These are phyloP conservation scores for Podila minutissima DNA, from an alignment of 192 early-diverging fungal genomes.

Conservation along the genomic window DNA sequence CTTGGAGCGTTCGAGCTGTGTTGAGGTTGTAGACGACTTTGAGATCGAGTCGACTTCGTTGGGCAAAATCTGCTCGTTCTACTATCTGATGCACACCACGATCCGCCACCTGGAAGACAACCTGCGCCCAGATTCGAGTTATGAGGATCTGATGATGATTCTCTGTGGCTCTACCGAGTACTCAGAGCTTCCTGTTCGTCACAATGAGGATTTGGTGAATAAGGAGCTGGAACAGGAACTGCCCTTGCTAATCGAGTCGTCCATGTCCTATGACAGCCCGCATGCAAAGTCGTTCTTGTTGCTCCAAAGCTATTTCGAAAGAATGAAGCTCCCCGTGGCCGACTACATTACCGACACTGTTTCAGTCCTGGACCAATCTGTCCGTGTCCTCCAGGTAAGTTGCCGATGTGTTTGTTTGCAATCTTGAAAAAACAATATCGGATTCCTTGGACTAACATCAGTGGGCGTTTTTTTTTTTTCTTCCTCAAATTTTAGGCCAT, in stretches of 20 bases:
- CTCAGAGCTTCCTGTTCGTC: slow-evolving; percentile 91
- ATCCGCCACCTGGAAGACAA: slow-evolving; percentile 73
- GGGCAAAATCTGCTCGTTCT: slow-evolving; percentile 90
- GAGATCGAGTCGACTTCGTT: slow-evolving; percentile 76
- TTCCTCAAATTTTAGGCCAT: slow-evolving; percentile 71
- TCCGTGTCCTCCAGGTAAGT: slow-evolving; percentile 82
- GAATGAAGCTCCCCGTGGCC: slow-evolving; percentile 81
- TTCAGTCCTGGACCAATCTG: slow-evolving; percentile 90
- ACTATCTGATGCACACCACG: slow-evolving; percentile 89
- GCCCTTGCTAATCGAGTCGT: slow-evolving; percentile 68
- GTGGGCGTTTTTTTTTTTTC: slow-evolving; percentile 2
- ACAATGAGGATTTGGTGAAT: slow-evolving; percentile 95
- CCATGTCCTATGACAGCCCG: slow-evolving; percentile 81
- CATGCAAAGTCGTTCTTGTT: slow-evolving; percentile 93
- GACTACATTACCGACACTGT: slow-evolving; percentile 94
- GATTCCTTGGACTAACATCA: too few species aligned
- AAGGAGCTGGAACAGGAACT: slow-evolving; percentile 79
- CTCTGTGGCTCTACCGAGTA: slow-evolving; percentile 89
- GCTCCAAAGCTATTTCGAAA: slow-evolving; percentile 88
- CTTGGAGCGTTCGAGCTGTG: slow-evolving; percentile 76
- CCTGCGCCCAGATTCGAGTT: slow-evolving; percentile 56
- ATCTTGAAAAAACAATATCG: too few species aligned
- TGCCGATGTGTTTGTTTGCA: background rate
- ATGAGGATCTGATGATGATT: slow-evolving; percentile 77
- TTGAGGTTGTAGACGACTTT: slow-evolving; percentile 73